Conservation (phyloP, 805 yeast genomes). For the Maudiozyma turicensis region DNA sequence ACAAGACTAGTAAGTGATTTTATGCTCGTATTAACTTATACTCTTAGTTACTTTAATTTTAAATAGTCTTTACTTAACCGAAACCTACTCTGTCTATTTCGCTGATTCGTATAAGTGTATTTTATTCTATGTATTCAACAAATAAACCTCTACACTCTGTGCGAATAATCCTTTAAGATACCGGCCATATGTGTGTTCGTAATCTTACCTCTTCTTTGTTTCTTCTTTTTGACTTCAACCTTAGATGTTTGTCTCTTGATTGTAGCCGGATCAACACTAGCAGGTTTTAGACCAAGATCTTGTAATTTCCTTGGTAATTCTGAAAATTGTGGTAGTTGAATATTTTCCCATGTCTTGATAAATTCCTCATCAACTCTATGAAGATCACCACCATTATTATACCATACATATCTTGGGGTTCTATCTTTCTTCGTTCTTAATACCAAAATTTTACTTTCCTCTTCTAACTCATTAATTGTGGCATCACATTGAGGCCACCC, state of each 20-base stretch:
- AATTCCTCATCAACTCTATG: slow-evolving; percentile 66
- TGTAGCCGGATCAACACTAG: slow-evolving; percentile 96
- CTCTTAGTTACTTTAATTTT: no score
- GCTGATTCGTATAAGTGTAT: neutral
- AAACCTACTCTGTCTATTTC: neutral
- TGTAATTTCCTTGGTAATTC: slow-evolving; percentile 71
- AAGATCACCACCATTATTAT: slow-evolving; percentile 68
- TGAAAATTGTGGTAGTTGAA: slow-evolving; percentile 71
- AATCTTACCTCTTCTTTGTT: slow-evolving; percentile 84
- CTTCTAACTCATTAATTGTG: slow-evolving; percentile 70
- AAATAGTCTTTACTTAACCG: neutral
- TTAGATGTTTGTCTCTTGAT: slow-evolving; percentile 51
- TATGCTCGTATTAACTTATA: no score
- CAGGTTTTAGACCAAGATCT: slow-evolving; percentile 87
- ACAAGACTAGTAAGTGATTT: no score
- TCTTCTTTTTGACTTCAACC: slow-evolving; percentile 72
- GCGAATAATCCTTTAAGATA: slow-evolving; percentile 72
- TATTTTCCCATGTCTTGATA: slow-evolving; percentile 67
- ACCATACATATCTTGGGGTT: slow-evolving; percentile 88
- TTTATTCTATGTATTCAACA: neutral
- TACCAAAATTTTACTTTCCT: slow-evolving; percentile 67
- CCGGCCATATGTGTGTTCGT: slow-evolving; percentile 97
- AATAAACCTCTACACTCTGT: slow-evolving; percentile 20
- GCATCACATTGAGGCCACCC: slow-evolving; percentile 91
- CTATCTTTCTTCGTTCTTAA: slow-evolving; percentile 88